A percentile compares a stretch with the other conserved stretches of the same genome.
Conservation (phyloP, 805 yeast species). For the Maudiozyma saulgeensis region DNA sequence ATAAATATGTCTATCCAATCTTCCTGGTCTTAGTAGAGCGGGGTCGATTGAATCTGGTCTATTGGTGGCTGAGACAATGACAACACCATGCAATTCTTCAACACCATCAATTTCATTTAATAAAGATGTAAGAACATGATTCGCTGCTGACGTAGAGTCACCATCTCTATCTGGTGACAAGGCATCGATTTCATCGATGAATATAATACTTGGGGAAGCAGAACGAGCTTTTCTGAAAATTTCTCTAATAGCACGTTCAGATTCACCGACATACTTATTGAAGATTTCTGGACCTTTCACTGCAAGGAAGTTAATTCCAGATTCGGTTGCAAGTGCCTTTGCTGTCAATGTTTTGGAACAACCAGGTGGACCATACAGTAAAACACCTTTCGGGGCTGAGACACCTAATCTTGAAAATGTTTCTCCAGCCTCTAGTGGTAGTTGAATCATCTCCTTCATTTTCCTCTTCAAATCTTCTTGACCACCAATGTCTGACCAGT, state of each 20-base stretch:
- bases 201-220: constrained; percentile 88
- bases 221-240: constrained; percentile 89
- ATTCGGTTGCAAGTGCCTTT: constrained; percentile 89
- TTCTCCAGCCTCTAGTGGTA: constrained; percentile 77
- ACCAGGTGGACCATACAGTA: constrained; percentile 96
- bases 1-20: constrained; percentile 86
- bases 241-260: constrained; percentile 87
- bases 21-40: constrained; percentile 89
- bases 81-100: constrained; percentile 87
- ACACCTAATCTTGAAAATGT: constrained; percentile 73
- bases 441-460: constrained; percentile 79
- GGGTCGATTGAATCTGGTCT: constrained; percentile 90
- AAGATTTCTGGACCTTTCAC: constrained; percentile 96
- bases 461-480: constrained; percentile 75
- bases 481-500: constrained; percentile 95
- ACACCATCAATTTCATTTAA: constrained; percentile 96
- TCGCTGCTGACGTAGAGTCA: constrained; percentile 57
- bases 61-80: constrained; percentile 92
- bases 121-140: constrained; percentile 80
- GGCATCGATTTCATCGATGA: constrained; percentile 96
- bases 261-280: constrained; percentile 92
- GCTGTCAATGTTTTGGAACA: constrained; percentile 94
- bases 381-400: constrained; percentile 83
- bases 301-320: constrained; percentile 86
- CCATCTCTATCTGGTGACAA: constrained; percentile 67